Base-by-base conservation (phyloP, 1,284 basidiomycete species). In the Rugosomyces carneus region DNA sequence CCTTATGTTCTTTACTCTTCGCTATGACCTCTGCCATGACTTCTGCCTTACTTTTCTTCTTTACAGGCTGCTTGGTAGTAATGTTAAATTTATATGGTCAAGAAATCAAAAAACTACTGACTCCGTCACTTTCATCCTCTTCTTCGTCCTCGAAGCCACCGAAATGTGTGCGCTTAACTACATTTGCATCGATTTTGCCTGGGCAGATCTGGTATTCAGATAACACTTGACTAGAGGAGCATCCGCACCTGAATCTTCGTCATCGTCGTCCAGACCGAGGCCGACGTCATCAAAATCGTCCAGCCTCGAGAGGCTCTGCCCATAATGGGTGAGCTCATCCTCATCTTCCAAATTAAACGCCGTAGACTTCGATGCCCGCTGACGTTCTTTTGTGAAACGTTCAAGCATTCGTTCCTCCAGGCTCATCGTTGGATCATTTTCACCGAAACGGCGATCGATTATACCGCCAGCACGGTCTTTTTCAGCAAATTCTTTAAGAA, bases 1-100 rank as follows among this genome's bases (percentile, higher is more conserved):
- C 92, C 72, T 94, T 97, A 68, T 96, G 81, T 45, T 84, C 81
- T 66, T 99, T 99, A 68, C 92, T 95, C 68, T 99, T 99, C 10
- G 93, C 89, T 41, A 99, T 93, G 42, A 99, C 87, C 65, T 99
- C 96, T 1, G 89, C 81, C 96, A 99, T 99, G 51, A 98, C 91
- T 62, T 99, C 94, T 3, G 89, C 86, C 68, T 97, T 98, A 13
- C 84, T 81, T 69, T 90, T 94, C 66, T 92, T 93, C 50, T 82
- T 73, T 39, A 78, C 78, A 9, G 84, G 84, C 87, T 92, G 19
- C 39, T 44, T n/a, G 21, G 7, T 27, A 51, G 39, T 55, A 49
- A 39, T 26, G 48, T 13, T 49, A 38, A 11, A 49, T 29, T 35
- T 47, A 5, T 42, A 31, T 37, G 44, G 16, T n/a, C 44, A 7